Base-by-base conservation (phyloP, 495 filamentous ascomycete genomes). In the Podospora pseudocomata region DNA sequence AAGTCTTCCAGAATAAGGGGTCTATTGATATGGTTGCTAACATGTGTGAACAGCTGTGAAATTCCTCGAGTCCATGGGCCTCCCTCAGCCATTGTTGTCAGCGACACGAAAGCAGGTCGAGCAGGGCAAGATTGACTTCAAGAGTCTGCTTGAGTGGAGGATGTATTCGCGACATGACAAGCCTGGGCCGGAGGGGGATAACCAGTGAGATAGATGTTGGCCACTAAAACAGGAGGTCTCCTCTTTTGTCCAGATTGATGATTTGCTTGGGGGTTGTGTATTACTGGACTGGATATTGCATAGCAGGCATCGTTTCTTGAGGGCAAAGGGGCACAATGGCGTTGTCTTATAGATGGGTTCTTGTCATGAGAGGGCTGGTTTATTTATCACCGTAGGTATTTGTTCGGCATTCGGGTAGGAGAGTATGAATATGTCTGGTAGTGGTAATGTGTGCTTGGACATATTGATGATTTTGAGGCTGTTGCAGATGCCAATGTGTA, bases 51-150 rank as follows among this genome's bases (percentile, higher is more conserved):
- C 44, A 86, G 84, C 86, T 39, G 85, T 97, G 32, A 70, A 79
- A 13, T 97, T 90, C 79, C 84, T 97, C 64, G 87, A 88, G 55
- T 91, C 88, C 9, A 97, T 97, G 93, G 93, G 93, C 63, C 84
- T 97, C 66, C 90, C 93, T 27, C 87, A 90, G 79, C 87, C 85
- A 26, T 90, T 94, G 81, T 81, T 93, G 60, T 80, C 79, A 6
- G 83, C 90, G 30, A 91, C 89, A 16, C 84, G 93, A 65, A 84
- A 87, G 67, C 89, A 96, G 65, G 91, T 97, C 53, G 90, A 95
- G 81, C 85, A 81, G 68, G 92, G 92, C 26, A 89, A 88, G 79
- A 80, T 91, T n/a, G 86, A 85, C 70, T 86, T 87, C 64, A 83
- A 89, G 71, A 88, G 89, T 69, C 88, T 87, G 74, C 83, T 88